A percentile compares a stretch with the other conserved stretches of the same genome.
phyloP scores from a whole-genome alignment of 768 basidiomycete species.

The Boletus subcaerulescens region DNA sequence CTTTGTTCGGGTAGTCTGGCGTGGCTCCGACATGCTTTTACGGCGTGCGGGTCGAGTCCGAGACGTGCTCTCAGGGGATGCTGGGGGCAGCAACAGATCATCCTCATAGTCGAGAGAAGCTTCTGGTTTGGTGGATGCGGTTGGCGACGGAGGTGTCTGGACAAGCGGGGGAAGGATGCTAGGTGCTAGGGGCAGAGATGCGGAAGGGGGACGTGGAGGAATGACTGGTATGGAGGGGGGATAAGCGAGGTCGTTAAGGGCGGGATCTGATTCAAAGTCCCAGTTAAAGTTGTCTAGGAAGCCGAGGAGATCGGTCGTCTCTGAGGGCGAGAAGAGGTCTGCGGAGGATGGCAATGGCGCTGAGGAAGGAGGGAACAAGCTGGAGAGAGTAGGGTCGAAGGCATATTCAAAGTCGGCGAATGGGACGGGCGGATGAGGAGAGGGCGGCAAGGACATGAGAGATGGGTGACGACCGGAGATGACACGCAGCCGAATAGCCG shows the following conservation, averaged over 20 bases:
- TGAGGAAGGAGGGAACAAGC: conserved; percentile 55
- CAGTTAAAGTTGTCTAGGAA: conserved; percentile 81
- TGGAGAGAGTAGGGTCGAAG: conserved; percentile 61
- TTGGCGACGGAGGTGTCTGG: conserved; percentile 4
- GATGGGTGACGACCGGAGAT: conserved; percentile 12
- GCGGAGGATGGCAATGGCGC: conserved; percentile 67
- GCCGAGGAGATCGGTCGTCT: conserved; percentile 74
- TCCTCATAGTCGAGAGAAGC: conserved; percentile 7
- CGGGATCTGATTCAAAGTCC: conserved; percentile 51
- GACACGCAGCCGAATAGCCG: conserved; percentile 20
- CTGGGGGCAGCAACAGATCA: neutral
- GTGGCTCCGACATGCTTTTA: conserved; percentile 23
- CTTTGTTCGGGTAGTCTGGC: conserved; percentile 44
- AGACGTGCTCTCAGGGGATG: conserved; percentile 12
- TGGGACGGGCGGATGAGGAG: conserved; percentile 49
- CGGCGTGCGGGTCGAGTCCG: conserved; percentile 18
- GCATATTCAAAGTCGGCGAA: conserved; percentile 70
- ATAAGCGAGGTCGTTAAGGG: conserved; percentile 10
- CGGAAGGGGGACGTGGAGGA: neutral
- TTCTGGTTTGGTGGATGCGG: conserved; percentile 5
- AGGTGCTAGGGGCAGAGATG: neutral
- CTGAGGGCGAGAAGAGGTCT: conserved; percentile 74
- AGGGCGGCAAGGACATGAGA: conserved; percentile 25
- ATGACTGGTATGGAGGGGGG: conserved; percentile 6
- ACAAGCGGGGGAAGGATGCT: neutral